These are phyloP conservation scores for Arachis monticola DNA, from an alignment of 331 rosid species.

Conservation along the genomic window DNA sequence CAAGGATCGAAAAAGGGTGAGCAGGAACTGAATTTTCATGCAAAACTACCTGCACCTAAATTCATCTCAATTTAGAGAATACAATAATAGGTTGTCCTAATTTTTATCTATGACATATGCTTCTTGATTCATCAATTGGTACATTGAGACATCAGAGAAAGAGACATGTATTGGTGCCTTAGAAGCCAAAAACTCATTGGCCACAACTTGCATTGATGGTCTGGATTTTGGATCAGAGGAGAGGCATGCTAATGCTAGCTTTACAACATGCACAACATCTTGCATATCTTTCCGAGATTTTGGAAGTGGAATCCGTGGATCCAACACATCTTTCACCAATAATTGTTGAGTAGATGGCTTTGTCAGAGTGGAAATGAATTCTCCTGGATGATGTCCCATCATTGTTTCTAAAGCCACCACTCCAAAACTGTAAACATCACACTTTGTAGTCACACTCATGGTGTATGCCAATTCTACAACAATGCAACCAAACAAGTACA, in stretches of 20 bases:
- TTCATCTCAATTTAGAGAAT: too few species aligned
- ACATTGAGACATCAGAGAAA: slow-evolving; percentile 36
- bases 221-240: slow-evolving; percentile 39
- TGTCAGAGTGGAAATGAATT: slow-evolving; percentile 33
- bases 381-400: slow-evolving; percentile 54
- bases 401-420: slow-evolving; percentile 51
- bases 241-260: slow-evolving; percentile 45
- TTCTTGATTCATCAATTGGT: slow-evolving; percentile 33
- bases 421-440: slow-evolving; percentile 59
- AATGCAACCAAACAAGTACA: neutral
- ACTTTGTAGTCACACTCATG: slow-evolving; percentile 40
- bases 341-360: neutral
- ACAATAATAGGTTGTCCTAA: too few species aligned
- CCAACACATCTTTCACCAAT: slow-evolving; percentile 45
- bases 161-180: slow-evolving; percentile 18
- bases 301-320: slow-evolving; percentile 44
- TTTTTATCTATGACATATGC: slow-evolving; percentile 4
- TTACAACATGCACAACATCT: slow-evolving; percentile 32
- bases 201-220: slow-evolving; percentile 43
- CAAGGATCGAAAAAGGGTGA: too few species aligned
- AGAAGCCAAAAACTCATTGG: slow-evolving; percentile 36
- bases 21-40: too few species aligned
- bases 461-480: slow-evolving; percentile 47
- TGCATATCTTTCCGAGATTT: slow-evolving; percentile 18
- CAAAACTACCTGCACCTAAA: too few species aligned